Evolutionary conservation across 495 filamentous ascomycete species (phyloP).

Genomic region (Aspergillus sclerotioniger): DNA sequence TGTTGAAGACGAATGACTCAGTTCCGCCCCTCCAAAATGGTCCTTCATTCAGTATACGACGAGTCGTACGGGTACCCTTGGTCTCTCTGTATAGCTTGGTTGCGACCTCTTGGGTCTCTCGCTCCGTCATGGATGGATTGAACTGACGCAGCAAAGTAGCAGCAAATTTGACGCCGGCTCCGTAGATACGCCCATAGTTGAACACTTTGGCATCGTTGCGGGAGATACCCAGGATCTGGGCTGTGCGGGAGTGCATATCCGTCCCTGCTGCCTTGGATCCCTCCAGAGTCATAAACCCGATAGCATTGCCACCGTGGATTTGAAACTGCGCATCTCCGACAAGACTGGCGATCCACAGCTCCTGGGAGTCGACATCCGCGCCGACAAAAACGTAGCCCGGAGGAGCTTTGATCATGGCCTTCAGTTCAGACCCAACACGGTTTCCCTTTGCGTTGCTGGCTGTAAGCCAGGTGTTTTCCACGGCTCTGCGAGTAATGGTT

Average conservation of each 20-base stretch:
- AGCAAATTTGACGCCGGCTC: constrained; percentile 91
- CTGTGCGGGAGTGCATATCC: constrained; percentile 93
- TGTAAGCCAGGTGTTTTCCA: constrained; percentile 98
- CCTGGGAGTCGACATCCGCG: constrained; percentile 97
- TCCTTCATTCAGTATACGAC: constrained; percentile 64
- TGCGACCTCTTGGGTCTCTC: constrained; percentile 71
- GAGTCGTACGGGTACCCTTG: constrained; percentile 77
- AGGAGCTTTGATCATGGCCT: constrained; percentile 93
- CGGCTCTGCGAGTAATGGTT: constrained; percentile 91
- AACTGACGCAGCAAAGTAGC: constrained; percentile 87
- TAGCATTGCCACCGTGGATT: constrained; percentile 91
- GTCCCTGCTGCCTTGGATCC: constrained; percentile 92
- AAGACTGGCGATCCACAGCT: constrained; percentile 96
- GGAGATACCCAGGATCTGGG: constrained; percentile 85
- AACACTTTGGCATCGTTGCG: constrained; percentile 96
- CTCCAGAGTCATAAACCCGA: constrained; percentile 99
- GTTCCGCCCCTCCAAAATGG: constrained; percentile 96
- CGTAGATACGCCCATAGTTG: constrained; percentile 98
- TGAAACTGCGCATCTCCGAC: constrained; percentile 93
- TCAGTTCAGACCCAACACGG: constrained; percentile 93
- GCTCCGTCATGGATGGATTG: constrained; percentile 77
- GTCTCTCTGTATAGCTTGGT: constrained; percentile 81
- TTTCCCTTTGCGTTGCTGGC: constrained; percentile 95
- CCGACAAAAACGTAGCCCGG: constrained; percentile 91
- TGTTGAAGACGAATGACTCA: constrained; percentile 97